Base-by-base conservation (phyloP, 2,329 filamentous ascomycete species). In the Aspergillus vadensis region DNA sequence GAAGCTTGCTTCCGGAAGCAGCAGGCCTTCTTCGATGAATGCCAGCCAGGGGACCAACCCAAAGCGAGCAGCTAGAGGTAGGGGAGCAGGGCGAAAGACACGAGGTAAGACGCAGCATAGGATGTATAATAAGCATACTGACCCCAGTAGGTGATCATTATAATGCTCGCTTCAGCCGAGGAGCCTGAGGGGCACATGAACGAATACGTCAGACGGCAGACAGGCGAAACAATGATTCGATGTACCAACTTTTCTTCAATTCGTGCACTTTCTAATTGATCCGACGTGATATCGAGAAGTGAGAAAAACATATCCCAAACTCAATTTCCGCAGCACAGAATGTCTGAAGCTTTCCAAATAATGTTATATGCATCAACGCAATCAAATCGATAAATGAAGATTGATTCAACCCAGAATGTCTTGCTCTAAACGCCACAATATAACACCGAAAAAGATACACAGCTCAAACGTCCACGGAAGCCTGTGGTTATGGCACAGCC, bases 121-220 rank as follows among this genome's bases (percentile, higher is more conserved):
- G 19, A 15, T 23, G 15, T 8, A 23, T 39, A 21, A 15, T 5
- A 14, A 5, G 36, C 12, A 23, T 54, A 51, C 69, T 70, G 43
- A 71, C 10, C 9, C 38, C 15, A 12, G 15, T 27, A 76, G 73
- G 71, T 21, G 70, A 74, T 12, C 68, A 67, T 30, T 76, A 76
- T 57, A 69, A 63, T 36, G 69, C 70, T 38, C 70, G 73, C 1
- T 76, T 75, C 54, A 69, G 61, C 21, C 65, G 68, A 44, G 63
- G 65, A 14, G 58, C 51, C 17, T 61, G 52, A 36, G 15, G 9
- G 27, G 0, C 1, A 17, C n/a, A 19, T 8, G 17, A 10, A 25
- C 21, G 15, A 14, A 44, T 23, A 14, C 5, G 10, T 19, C 15
- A 7, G 25, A 12, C 17, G 9, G 9, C 4, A 49, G 21, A 10